Conservation (phyloP, 2,329 filamentous ascomycete species). For the Colletotrichum zoysiae region DNA sequence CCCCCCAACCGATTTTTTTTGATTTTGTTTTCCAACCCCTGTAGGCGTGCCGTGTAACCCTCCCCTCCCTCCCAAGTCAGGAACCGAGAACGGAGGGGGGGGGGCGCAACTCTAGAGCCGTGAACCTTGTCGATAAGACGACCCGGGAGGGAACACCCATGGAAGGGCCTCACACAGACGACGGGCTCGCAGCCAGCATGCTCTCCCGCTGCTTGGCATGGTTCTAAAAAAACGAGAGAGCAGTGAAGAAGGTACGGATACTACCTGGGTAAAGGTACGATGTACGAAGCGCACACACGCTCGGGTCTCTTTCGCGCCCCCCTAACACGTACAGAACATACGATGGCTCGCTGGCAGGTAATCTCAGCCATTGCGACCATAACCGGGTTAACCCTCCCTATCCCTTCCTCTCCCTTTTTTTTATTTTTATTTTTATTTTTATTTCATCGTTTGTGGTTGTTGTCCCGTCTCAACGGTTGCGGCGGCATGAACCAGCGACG, state of each 20-base stretch:
- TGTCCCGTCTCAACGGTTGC: slow-evolving; percentile 8
- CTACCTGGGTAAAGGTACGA: too few species aligned
- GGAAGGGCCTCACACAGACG: slow-evolving; percentile 7
- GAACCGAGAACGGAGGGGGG: not conserved
- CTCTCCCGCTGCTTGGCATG: slow-evolving; percentile 6
- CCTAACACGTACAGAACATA: not conserved
- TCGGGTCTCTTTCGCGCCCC: slow-evolving; percentile 1
- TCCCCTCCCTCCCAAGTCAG: not conserved
- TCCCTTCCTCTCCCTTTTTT: not conserved
- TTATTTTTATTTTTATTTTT: too few species aligned
- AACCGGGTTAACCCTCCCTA: not conserved
- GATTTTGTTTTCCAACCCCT: not conserved
- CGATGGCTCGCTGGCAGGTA: not conserved
- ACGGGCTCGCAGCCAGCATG: slow-evolving; percentile 4
- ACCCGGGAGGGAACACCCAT: slow-evolving; percentile 18
- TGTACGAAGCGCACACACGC: slow-evolving; percentile 18
- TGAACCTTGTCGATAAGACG: slow-evolving; percentile 36
- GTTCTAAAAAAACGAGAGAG: slow-evolving; percentile 7
- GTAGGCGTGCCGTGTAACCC: not conserved
- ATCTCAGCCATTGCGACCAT: slow-evolving; percentile 6
- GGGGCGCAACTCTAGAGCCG: not conserved
- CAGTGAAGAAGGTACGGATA: too few species aligned
- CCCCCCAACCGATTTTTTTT: not conserved
- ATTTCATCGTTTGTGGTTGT: not conserved
- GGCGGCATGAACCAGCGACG: slow-evolving; percentile 30